These are phyloP conservation scores for Collybia mongolica DNA, from an alignment of 768 basidiomycete genomes.

Conservation along the genomic window DNA sequence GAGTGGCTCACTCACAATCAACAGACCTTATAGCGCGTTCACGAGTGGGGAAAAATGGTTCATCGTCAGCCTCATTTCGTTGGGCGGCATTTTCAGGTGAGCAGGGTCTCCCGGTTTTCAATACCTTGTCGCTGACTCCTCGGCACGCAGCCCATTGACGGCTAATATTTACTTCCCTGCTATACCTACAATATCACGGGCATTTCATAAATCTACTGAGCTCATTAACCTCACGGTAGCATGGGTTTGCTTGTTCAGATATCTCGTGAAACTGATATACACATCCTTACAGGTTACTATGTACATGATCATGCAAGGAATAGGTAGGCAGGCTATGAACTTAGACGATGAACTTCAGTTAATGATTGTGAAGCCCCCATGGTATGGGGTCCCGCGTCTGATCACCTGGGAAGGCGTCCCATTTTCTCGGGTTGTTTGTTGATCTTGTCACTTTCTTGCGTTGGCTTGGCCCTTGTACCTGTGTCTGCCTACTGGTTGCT, in stretches of 20 bases:
- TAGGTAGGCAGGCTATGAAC: constrained; percentile 37
- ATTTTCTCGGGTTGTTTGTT: constrained; percentile 63
- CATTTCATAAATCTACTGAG: constrained; percentile 65
- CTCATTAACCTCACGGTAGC: constrained; percentile 74
- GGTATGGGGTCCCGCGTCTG: constrained; percentile 72
- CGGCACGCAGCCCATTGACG: constrained; percentile 54
- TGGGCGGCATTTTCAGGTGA: constrained; percentile 66
- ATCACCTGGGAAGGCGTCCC: constrained; percentile 61
- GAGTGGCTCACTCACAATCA: too few species aligned
- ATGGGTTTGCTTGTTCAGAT: constrained; percentile 8
- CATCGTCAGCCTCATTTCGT: constrained; percentile 56
- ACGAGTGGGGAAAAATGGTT: constrained; percentile 63
- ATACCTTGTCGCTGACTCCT: not conserved
- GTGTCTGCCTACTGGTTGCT: constrained; percentile 73
- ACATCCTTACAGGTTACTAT: constrained; percentile 47
- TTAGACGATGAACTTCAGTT: not conserved
- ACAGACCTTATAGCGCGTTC: constrained; percentile 43
- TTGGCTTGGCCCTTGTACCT: constrained; percentile 52
- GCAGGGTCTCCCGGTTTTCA: not conserved
- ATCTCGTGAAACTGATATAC: not conserved
- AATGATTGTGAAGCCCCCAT: constrained; percentile 45
- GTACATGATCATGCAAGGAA: constrained; percentile 69
- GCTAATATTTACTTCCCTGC: constrained; percentile 81
- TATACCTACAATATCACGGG: constrained; percentile 63
- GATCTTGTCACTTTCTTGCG: constrained; percentile 63